Evolutionary conservation across 2,329 filamentous ascomycete species (phyloP).

Genomic region (Neocatenulostroma microsporum): DNA sequence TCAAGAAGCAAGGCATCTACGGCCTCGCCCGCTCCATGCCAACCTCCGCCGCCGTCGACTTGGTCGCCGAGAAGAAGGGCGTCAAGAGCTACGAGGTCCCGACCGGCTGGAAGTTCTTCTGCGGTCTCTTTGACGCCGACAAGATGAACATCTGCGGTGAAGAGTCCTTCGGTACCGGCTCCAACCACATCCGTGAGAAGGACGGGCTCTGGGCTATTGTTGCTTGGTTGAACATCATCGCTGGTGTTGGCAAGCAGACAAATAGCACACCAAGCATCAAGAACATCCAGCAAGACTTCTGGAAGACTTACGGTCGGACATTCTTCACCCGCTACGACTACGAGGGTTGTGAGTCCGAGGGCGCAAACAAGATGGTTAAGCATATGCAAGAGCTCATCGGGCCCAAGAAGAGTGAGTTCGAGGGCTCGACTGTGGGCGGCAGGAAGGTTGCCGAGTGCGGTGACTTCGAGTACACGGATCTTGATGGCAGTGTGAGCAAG

Average conservation of each 20-base stretch:
- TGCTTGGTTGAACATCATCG: conserved; percentile 98
- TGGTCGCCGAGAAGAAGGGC: conserved; percentile 90
- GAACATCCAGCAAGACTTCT: conserved; percentile 95
- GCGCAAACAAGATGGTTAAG: conserved; percentile 81
- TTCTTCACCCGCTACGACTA: conserved; percentile 99
- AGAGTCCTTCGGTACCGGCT: conserved; percentile 95
- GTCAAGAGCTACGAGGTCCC: conserved; percentile 92
- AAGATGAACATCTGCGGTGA: conserved; percentile 98
- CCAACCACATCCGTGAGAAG: conserved; percentile 98
- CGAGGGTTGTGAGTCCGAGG: conserved; percentile 86
- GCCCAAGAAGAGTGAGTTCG: conserved; percentile 59
- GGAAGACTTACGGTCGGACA: conserved; percentile 88
- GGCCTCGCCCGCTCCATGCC: conserved; percentile 97
- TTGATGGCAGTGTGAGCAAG: conserved; percentile 92
- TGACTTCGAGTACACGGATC: conserved; percentile 96
- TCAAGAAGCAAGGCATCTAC: conserved; percentile 93
- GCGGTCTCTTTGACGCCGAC: conserved; percentile 84
- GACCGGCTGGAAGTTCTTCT: conserved; percentile 99
- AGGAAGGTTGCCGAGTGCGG: conserved; percentile 83
- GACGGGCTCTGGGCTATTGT: conserved; percentile 96
- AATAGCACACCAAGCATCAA: conserved; percentile 82
- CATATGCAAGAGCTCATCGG: conserved; percentile 72
- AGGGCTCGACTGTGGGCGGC: conserved; percentile 73
- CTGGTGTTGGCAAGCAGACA: conserved; percentile 77
- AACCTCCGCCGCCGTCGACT: conserved; percentile 88